Percentiles rank a stretch among this genome's conserved stretches.
Conservation (phyloP, 176 grass and related monocot genomes). For the Oropetium thomaeum region DNA sequence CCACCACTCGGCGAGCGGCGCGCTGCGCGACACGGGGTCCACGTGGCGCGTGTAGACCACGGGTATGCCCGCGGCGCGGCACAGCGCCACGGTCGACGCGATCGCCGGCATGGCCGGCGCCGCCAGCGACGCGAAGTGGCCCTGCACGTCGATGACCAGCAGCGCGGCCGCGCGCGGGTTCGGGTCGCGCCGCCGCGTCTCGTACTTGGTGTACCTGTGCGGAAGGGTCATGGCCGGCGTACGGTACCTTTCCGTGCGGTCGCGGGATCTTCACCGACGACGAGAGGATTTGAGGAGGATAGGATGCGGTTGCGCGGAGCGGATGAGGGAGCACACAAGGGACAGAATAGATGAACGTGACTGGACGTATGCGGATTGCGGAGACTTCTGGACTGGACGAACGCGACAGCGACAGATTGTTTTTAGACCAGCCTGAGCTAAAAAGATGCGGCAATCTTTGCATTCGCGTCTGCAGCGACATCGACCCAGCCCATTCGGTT, state of each 20-base stretch:
- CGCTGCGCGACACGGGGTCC: slow-evolving; percentile 27
- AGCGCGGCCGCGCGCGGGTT: slow-evolving; percentile 42
- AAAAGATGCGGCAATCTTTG: too few relatives aligned
- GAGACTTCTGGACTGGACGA: neutral
- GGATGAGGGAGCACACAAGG: neutral
- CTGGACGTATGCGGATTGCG: neutral
- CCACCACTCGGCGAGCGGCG: slow-evolving; percentile 67
- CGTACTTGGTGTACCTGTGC: slow-evolving; percentile 38
- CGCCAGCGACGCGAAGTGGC: slow-evolving; percentile 50
- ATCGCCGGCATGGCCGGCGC: slow-evolving; percentile 41
- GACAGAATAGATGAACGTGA: neutral
- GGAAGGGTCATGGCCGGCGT: neutral
- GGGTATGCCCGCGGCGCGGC: slow-evolving; percentile 40
- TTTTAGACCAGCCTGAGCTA: too few relatives aligned
- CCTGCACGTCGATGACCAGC: slow-evolving; percentile 72
- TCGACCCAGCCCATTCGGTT: too few relatives aligned
- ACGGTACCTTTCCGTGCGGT: neutral
- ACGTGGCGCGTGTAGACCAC: slow-evolving; percentile 67
- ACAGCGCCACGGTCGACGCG: slow-evolving; percentile 46
- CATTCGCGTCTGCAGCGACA: too few relatives aligned
- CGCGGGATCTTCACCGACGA: neutral
- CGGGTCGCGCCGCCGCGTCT: slow-evolving; percentile 52
- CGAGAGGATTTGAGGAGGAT: neutral
- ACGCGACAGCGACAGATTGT: too few relatives aligned
- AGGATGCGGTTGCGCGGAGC: neutral